phyloP scores from a whole-genome alignment of 2,329 filamentous ascomycete species.

The Hypoxylon sp. region DNA sequence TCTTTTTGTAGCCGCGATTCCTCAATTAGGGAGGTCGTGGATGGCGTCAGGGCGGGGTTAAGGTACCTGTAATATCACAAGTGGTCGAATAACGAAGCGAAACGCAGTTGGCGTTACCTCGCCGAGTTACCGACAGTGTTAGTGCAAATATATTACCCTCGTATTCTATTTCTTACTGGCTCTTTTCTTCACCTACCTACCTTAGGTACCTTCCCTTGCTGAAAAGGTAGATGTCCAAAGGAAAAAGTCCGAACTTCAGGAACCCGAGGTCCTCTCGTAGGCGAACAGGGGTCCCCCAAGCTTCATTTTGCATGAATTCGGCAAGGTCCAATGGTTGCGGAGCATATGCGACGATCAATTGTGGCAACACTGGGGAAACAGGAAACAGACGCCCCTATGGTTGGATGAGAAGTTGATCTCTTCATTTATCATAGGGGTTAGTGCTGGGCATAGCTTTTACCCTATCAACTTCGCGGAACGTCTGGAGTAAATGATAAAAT shows the following conservation, averaged over 20 bases:
- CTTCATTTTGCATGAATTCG: conserved; percentile 24
- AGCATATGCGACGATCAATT: conserved; percentile 18
- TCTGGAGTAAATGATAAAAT: not conserved
- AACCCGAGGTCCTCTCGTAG: conserved; percentile 23
- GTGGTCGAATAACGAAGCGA: conserved; percentile 20
- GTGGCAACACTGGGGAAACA: conserved; percentile 27
- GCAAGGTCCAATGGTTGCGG: conserved; percentile 31
- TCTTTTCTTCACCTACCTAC: conserved; percentile 10
- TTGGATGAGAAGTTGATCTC: conserved; percentile 23
- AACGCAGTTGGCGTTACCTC: conserved; percentile 12
- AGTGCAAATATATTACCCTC: not conserved
- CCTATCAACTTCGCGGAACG: conserved; percentile 33
- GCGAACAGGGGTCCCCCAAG: conserved; percentile 6
- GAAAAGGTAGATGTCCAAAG: conserved; percentile 27
- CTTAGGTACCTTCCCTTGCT: conserved; percentile 6
- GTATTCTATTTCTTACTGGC: not conserved
- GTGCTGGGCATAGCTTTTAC: not conserved
- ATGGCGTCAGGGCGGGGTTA: conserved; percentile 18
- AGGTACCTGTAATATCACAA: conserved; percentile 10
- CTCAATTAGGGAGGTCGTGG: conserved; percentile 30
- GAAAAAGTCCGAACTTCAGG: conserved; percentile 24
- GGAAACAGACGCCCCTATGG: conserved; percentile 3
- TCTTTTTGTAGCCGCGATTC: not conserved
- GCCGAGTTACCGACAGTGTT: conserved; percentile 25
- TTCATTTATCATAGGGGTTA: conserved; percentile 31